phyloP scores from a whole-genome alignment of 2,329 filamentous ascomycete genomes.

The Talaromyces verruculosus region DNA sequence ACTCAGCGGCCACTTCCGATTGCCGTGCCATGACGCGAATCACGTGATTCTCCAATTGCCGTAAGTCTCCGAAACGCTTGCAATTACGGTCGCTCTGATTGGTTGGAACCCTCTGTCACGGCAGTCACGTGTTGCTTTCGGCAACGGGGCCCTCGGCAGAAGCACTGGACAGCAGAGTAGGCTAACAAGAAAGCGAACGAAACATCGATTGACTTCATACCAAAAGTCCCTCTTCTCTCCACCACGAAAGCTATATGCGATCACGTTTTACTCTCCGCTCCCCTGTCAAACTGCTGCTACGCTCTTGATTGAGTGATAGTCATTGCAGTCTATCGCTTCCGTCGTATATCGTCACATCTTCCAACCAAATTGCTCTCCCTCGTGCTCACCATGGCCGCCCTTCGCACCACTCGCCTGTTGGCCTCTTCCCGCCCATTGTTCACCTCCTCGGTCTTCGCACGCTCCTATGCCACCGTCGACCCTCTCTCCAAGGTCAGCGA shows the following conservation, averaged over 20 bases:
- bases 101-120: background rate
- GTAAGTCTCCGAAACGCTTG: constrained; percentile 23
- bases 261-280: constrained; percentile 17
- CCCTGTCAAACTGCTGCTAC: constrained; percentile 3
- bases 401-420: constrained; percentile 49
- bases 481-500: constrained; percentile 34
- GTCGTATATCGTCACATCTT: background rate
- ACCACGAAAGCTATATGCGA: background rate
- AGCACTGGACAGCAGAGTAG: constrained; percentile 7
- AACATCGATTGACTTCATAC: constrained; percentile 15
- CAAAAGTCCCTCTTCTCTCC: constrained; percentile 2
- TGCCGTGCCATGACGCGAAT: constrained; percentile 10
- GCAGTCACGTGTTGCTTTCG: constrained; percentile 15
- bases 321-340: background rate
- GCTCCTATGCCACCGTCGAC: constrained; percentile 51
- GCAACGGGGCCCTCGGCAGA: constrained; percentile 20
- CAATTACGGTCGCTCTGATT: constrained; percentile 14
- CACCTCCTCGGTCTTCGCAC: constrained; percentile 36
- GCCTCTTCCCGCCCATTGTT: constrained; percentile 45
- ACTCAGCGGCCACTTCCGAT: background rate
- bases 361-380: background rate
- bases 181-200: constrained; percentile 22
- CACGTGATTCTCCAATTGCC: constrained; percentile 16
- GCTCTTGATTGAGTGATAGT: constrained; percentile 19
- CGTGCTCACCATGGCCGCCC: constrained; percentile 46